A percentile compares a stretch with the other conserved stretches of the same genome.
Conservation (phyloP, 2,329 filamentous ascomycete genomes). For the Pezizomycotina sp. region DNA sequence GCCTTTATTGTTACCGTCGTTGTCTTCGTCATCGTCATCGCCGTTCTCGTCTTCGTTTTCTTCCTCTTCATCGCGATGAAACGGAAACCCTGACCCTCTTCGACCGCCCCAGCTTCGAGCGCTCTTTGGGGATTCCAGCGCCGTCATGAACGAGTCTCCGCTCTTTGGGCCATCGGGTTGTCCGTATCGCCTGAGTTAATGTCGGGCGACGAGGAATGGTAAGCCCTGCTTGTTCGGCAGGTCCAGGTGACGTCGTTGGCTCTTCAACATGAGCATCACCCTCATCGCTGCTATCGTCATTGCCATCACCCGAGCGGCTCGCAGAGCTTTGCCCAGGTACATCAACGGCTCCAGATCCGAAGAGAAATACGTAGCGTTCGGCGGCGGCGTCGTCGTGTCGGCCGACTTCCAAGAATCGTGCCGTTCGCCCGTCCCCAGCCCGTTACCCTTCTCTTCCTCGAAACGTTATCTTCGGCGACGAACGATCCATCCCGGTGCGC, state of each 20-base stretch:
- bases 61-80: conserved; percentile 6
- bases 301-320: not conserved
- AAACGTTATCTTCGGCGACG: conserved; percentile 20
- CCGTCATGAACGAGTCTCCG: conserved; percentile 18
- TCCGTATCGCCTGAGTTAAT: no score
- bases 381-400: no score
- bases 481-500: conserved; percentile 21
- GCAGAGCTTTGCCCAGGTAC: conserved; percentile 1
- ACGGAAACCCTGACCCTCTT: conserved; percentile 13
- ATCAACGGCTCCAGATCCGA: conserved; percentile 5
- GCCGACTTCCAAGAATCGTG: conserved; percentile 15
- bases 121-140: conserved; percentile 16
- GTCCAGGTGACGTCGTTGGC: no score
- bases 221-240: no score
- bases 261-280: not conserved
- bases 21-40: conserved; percentile 18
- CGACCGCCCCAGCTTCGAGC: conserved; percentile 16
- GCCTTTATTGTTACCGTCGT: no score
- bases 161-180: no score
- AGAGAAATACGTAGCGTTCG: no score
- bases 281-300: not conserved
- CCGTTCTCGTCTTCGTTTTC: conserved; percentile 15
- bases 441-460: conserved; percentile 19
- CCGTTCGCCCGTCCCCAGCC: conserved; percentile 16
- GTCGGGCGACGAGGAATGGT: no score